A percentile compares a stretch with the other conserved stretches of the same genome.
These are phyloP conservation scores for Leishmania aethiopica DNA, from an alignment of 208 protist genomes.

Conservation along the genomic window DNA sequence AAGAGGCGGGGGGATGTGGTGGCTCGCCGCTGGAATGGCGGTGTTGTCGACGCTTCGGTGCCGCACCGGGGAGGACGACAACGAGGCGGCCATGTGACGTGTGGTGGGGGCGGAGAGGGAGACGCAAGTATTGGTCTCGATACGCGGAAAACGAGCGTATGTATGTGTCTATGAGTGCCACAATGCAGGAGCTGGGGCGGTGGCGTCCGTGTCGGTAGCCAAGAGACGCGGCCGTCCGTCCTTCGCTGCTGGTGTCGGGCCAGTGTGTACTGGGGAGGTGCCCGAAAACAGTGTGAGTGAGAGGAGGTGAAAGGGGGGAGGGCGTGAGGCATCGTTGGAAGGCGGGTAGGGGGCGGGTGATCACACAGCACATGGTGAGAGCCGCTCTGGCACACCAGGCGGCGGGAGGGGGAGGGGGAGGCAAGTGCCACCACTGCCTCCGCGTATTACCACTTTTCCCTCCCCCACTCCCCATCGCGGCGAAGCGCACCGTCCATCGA, in stretches of 20 bases:
- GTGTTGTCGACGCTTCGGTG: neutral
- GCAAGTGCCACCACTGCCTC: neutral
- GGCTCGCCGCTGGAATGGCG: conserved; percentile 24
- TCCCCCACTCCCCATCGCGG: neutral
- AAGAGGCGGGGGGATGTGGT: conserved; percentile 45
- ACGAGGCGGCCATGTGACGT: neutral
- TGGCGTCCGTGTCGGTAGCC: neutral
- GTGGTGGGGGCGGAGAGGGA: neutral
- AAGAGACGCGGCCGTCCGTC: neutral
- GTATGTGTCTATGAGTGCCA: conserved; percentile 9
- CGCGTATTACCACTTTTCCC: neutral
- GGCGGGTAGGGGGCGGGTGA: neutral
- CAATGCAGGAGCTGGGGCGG: neutral
- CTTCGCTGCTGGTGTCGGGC: neutral
- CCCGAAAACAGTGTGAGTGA: neutral
- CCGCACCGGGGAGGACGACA: neutral
- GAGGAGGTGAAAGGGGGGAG: neutral
- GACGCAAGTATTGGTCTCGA: neutral
- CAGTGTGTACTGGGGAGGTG: neutral
- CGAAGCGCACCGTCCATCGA: neutral
- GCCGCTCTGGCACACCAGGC: neutral
- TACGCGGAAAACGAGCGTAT: neutral
- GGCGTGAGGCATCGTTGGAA: neutral
- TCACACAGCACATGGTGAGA: neutral
- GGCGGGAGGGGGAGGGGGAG: neutral